Conservation (phyloP, 257 asterid genomes). For the Linderniella brevidens region DNA sequence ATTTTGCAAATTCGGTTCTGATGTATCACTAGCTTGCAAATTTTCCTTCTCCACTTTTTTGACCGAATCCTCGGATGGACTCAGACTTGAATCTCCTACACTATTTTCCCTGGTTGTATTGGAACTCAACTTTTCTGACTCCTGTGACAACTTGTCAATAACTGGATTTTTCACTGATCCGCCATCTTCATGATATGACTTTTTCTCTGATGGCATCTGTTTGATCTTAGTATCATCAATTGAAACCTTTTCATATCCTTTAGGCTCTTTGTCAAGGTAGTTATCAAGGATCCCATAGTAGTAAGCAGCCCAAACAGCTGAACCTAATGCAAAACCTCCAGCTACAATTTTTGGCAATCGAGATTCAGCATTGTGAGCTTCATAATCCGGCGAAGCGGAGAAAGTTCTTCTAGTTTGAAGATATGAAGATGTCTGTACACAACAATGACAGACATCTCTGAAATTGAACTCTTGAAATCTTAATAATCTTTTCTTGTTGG, state of each 20-base stretch:
- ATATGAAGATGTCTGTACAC: slow-evolving; percentile 67
- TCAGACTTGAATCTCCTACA: slow-evolving; percentile 6
- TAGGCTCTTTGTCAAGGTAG: slow-evolving; percentile 34
- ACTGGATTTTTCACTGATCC: slow-evolving; percentile 10
- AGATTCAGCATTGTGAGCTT: slow-evolving; percentile 29
- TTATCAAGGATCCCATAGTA: slow-evolving; percentile 49
- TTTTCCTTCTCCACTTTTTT: slow-evolving; percentile 22
- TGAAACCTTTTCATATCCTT: slow-evolving; percentile 18
- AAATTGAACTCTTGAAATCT: slow-evolving; percentile 1
- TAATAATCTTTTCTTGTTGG: neutral
- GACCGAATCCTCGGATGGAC: slow-evolving; percentile 20
- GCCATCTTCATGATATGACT: slow-evolving; percentile 17
- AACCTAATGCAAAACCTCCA: slow-evolving; percentile 60
- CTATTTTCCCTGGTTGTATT: no score
- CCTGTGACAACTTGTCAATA: no score
- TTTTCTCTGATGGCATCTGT: slow-evolving; percentile 18
- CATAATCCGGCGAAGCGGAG: slow-evolving; percentile 39
- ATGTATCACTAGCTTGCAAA: slow-evolving; percentile 22
- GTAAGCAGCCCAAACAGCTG: slow-evolving; percentile 54
- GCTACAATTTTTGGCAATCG: slow-evolving; percentile 34
- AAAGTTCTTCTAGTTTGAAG: slow-evolving; percentile 65
- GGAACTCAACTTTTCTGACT: no score
- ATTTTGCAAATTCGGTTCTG: slow-evolving; percentile 15
- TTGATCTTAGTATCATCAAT: slow-evolving; percentile 9
- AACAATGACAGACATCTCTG: slow-evolving; percentile 10